Evolutionary conservation across 352 stramenopile species (phyloP).

Genomic region (Pythium guiyangense): DNA sequence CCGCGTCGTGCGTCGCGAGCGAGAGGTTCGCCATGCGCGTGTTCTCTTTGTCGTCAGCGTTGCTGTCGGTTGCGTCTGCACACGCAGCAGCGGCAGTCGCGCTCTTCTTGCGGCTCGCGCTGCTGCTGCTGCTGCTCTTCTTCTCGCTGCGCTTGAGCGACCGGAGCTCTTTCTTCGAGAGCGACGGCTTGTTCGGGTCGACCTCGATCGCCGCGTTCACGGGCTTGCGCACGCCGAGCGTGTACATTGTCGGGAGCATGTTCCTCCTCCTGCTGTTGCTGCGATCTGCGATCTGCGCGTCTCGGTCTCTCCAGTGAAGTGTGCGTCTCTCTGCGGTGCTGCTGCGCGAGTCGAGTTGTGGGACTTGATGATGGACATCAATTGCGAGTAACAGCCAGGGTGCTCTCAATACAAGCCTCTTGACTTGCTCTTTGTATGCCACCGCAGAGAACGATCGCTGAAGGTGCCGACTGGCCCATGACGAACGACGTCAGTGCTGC

Average conservation of each 20-base stretch:
- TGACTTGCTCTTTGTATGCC: no score
- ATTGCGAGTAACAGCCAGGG: no score
- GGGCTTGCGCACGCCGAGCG: conserved; percentile 20
- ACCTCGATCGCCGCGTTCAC: conserved; percentile 21
- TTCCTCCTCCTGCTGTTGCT: no score
- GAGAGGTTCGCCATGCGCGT: not conserved
- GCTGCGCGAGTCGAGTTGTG: no score
- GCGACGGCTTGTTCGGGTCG: conserved; percentile 15
- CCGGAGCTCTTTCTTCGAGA: conserved; percentile 49
- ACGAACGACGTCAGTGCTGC: no score
- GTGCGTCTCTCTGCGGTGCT: no score
- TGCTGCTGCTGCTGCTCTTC: conserved; percentile 1
- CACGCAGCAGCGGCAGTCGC: not conserved
- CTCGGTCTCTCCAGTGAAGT: no score
- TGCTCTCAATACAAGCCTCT: no score
- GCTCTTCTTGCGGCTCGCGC: conserved; percentile 1
- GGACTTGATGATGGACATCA: no score
- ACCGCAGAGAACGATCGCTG: no score
- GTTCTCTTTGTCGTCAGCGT: not conserved
- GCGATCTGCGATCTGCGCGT: no score
- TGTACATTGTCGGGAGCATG: conserved; percentile 41
- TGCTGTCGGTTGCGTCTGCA: not conserved
- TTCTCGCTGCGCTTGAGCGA: conserved; percentile 27
- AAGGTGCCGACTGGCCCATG: no score
- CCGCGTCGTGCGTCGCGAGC: conserved; percentile 4